Conservation (phyloP, 148 eudicot species). For the Fagopyrum esculentum region DNA sequence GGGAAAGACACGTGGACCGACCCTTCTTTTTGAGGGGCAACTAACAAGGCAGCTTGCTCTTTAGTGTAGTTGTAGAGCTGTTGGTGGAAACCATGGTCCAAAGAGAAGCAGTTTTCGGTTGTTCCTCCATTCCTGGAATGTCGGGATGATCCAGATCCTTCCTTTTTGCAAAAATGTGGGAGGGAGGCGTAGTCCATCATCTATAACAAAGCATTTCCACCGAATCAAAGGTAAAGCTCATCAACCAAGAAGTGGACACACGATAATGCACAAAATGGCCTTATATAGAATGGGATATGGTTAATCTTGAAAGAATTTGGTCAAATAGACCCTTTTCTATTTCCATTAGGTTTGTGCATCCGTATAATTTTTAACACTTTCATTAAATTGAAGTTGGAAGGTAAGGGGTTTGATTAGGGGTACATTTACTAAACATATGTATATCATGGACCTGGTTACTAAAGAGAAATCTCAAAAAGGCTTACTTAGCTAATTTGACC, state of each 20-base stretch:
- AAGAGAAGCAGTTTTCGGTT: slow-evolving; percentile 53
- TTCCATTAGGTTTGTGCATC: too few relatives aligned
- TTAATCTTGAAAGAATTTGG: neutral
- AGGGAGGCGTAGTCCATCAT: slow-evolving; percentile 90
- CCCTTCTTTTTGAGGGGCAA: slow-evolving; percentile 48
- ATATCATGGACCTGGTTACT: too few relatives aligned
- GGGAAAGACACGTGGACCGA: slow-evolving; percentile 83
- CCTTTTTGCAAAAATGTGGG: slow-evolving; percentile 90
- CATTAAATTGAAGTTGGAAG: too few relatives aligned
- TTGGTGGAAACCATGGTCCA: slow-evolving; percentile 48
- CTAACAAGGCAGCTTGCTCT: slow-evolving; percentile 37
- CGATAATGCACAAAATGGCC: neutral
- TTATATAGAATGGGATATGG: neutral
- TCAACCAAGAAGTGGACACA: neutral
- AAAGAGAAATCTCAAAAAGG: too few relatives aligned
- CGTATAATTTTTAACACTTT: too few relatives aligned
- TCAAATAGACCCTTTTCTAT: too few relatives aligned
- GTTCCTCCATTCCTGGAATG: slow-evolving; percentile 53
- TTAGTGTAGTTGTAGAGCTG: slow-evolving; percentile 50
- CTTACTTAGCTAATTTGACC: neutral
- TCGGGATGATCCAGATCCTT: slow-evolving; percentile 84
- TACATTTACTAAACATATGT: too few relatives aligned
- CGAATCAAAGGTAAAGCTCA: neutral
- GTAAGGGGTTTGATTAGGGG: too few relatives aligned
- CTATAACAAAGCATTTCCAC: slow-evolving; percentile 31